These are phyloP conservation scores for Aegilops longissima DNA, from an alignment of 176 grass and related monocot species.

Conservation along the genomic window DNA sequence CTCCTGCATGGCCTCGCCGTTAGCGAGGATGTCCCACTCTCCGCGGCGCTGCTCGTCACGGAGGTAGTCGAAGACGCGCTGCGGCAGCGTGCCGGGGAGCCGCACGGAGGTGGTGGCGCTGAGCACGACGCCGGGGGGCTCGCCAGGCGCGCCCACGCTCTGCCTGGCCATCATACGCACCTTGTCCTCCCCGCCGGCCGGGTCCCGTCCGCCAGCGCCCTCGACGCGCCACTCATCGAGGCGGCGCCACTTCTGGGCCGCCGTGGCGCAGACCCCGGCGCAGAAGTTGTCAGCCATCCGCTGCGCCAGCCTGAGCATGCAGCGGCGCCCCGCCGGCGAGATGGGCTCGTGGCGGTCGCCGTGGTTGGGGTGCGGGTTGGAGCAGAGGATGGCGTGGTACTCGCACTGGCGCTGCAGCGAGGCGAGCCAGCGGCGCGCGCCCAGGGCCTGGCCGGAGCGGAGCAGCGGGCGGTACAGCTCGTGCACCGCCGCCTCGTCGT, in stretches of 20 bases:
- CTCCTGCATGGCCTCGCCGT: slow-evolving; percentile 83
- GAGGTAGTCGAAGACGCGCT: slow-evolving; percentile 65
- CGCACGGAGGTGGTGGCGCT: slow-evolving; percentile 68
- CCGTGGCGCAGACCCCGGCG: slow-evolving; percentile 54
- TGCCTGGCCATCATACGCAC: slow-evolving; percentile 72
- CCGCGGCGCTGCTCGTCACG: slow-evolving; percentile 61
- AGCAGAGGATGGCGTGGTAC: slow-evolving; percentile 65
- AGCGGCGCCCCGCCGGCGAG: slow-evolving; percentile 46
- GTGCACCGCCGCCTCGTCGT: slow-evolving; percentile 60
- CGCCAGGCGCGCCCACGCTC: slow-evolving; percentile 57
- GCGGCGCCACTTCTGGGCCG: slow-evolving; percentile 64
- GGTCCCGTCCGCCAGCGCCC: neutral
- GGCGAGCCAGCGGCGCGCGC: slow-evolving; percentile 65
- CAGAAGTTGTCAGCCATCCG: slow-evolving; percentile 77
- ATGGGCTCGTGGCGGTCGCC: slow-evolving; percentile 50
- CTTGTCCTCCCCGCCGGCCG: slow-evolving; percentile 44
- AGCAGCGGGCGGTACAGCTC: slow-evolving; percentile 64
- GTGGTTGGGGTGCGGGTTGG: slow-evolving; percentile 40
- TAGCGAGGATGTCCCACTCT: slow-evolving; percentile 75
- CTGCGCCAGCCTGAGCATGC: slow-evolving; percentile 79
- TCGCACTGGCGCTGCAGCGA: slow-evolving; percentile 71
- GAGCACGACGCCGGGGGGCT: slow-evolving; percentile 61
- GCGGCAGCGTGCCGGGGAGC: slow-evolving; percentile 36
- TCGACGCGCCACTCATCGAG: slow-evolving; percentile 53
- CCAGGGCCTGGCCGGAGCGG: slow-evolving; percentile 65